Conservation (phyloP, 495 filamentous ascomycete genomes). For the Talaromyces liani region DNA sequence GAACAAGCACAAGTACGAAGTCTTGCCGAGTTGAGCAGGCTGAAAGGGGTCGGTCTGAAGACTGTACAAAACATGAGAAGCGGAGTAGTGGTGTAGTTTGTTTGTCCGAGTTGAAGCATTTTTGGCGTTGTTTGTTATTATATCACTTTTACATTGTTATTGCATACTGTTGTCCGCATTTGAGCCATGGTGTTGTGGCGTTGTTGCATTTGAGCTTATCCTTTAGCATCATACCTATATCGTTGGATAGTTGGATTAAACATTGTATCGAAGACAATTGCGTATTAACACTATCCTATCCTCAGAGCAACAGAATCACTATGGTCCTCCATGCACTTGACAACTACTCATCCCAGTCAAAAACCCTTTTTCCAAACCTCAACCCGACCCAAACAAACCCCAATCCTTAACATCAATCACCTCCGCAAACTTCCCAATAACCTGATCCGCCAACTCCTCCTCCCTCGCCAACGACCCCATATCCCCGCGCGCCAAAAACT, state of each 20-base stretch:
- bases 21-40: constrained; percentile 36
- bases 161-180: constrained; percentile 2
- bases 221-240: background rate
- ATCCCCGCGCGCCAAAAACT: constrained; percentile 45
- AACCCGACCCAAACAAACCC: constrained; percentile 57
- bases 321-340: background rate
- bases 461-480: constrained; percentile 37
- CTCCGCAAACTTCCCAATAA: constrained; percentile 56
- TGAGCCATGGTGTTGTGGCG: constrained; percentile 1
- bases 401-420: constrained; percentile 75
- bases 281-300: background rate
- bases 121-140: constrained; percentile 6
- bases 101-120: constrained; percentile 3
- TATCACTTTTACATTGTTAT: background rate
- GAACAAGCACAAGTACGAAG: constrained; percentile 30
- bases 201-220: constrained; percentile 3
- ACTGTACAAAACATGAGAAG: constrained; percentile 49
- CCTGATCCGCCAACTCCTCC: constrained; percentile 55
- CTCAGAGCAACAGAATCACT: background rate
- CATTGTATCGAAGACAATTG: background rate
- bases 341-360: background rate
- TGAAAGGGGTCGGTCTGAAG: constrained; percentile 45
- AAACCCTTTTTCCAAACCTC: background rate
- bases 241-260: no score
- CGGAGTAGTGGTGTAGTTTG: constrained; percentile 30